Conservation (phyloP, 2,329 filamentous ascomycete species). For the Curvularia hawaiiensis region DNA sequence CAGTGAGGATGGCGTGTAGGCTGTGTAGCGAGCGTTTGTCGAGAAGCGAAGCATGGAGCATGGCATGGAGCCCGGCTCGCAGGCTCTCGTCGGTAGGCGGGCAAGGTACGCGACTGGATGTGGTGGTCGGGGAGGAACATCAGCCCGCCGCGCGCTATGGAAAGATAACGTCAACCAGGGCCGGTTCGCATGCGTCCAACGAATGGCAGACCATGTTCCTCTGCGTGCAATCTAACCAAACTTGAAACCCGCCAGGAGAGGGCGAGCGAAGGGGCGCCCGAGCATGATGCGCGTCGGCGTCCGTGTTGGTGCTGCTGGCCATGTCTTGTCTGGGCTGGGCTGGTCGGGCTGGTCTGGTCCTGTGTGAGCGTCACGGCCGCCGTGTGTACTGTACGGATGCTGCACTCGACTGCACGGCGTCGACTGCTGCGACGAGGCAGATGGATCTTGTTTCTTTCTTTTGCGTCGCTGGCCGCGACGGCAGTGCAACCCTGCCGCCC, state of each 20-base stretch:
- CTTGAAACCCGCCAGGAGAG: constrained; percentile 38
- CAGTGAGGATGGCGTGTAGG: neutral
- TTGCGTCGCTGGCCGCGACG: neutral
- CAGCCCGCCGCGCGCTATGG: constrained; percentile 32
- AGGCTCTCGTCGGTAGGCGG: constrained; percentile 9
- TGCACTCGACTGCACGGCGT: no score
- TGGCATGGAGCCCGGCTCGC: constrained; percentile 12
- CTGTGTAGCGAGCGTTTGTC: constrained; percentile 12
- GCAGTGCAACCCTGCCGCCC: constrained; percentile 5
- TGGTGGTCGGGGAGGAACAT: constrained; percentile 16
- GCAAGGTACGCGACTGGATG: constrained; percentile 18
- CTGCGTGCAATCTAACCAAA: constrained; percentile 42
- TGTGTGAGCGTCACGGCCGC: neutral
- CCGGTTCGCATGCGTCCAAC: constrained; percentile 28
- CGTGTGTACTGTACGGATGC: no score
- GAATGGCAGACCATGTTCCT: constrained; percentile 30
- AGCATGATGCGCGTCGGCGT: constrained; percentile 13
- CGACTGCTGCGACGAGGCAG: no score
- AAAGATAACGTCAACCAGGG: constrained; percentile 27
- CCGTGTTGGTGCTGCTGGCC: constrained; percentile 5
- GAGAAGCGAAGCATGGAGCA: constrained; percentile 13
- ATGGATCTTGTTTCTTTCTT: no score
- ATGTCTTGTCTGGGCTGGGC: no score
- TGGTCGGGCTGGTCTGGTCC: no score
- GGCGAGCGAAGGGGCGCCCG: constrained; percentile 16